Evolutionary conservation across 768 basidiomycete genomes (phyloP), one percentile per base, ranked within the genome.

Genomic region (Termitomyces sp.): DNA sequence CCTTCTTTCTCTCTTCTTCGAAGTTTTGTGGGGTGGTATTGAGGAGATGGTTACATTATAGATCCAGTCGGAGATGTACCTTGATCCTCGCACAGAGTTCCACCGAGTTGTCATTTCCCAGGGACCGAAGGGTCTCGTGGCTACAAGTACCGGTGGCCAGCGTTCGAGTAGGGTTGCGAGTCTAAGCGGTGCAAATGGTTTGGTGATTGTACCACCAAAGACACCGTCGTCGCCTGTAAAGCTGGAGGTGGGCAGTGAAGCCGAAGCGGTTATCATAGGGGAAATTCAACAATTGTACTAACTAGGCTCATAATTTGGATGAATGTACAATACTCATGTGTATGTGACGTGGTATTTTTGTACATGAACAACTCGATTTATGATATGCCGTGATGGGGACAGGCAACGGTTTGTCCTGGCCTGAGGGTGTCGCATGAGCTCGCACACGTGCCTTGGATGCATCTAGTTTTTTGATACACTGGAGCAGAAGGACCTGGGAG

Each of bases 131-230:
- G 79, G 79, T 7, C 72, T 91, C 51, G 76, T 75, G 52, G 93
- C 91, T 2, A 81, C 76, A 59, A 92, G 87, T 52, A 95, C 93
- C 0, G 93, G 94, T 22, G 90, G 91, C 0, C 94, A 96, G 66
- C 76, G 92, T 6, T 93, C 91, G 16, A 91, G 88, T 63, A 76
- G 90, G 22, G 86, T 88, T 4, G 87, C 87, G 12, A 94, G 91
- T 60, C 63, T 96, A 46, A 84, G 79, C 39, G 87, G 86, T 2
- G 91, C 91, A 15, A 94, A 94, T 66, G 92, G 85, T 2, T 70
- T 95, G 40, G 82, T 89, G 0, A 76, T 86, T 20, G 66, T 94
- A 20, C 92, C 91, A 2, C 67, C 74, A 31, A 58, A 68, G 49
- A 67, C 59, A 0, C 49, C 41, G 66, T 70, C 6, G 60, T 61